These are phyloP conservation scores for Ganoderma lingzhi DNA, from an alignment of 1,284 basidiomycete genomes.

Conservation along the genomic window DNA sequence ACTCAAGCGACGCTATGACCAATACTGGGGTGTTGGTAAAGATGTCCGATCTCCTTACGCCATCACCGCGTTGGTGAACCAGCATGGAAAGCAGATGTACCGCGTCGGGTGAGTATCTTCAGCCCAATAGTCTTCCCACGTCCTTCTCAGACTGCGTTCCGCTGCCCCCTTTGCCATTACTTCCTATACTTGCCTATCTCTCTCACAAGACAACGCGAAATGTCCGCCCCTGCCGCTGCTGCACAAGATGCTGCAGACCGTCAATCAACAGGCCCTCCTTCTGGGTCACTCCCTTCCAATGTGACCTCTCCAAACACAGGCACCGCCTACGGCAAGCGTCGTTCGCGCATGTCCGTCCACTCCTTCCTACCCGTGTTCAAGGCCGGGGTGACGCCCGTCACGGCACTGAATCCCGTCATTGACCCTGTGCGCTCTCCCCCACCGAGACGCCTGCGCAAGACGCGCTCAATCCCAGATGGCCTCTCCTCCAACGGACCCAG, in stretches of 20 bases:
- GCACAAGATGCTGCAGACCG: constrained; percentile 40
- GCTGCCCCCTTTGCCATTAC: not conserved
- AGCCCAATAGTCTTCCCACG: not conserved
- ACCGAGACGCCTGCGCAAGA: constrained; percentile 66
- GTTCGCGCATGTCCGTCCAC: constrained; percentile 74
- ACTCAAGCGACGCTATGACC: constrained; percentile 77
- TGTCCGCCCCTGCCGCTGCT: constrained; percentile 55
- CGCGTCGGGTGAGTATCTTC: constrained; percentile 68
- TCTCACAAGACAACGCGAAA: constrained; percentile 56
- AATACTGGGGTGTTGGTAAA: constrained; percentile 67
- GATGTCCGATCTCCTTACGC: constrained; percentile 77
- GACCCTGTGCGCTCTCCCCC: constrained; percentile 42
- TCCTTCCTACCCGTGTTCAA: constrained; percentile 66
- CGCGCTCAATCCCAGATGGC: constrained; percentile 71
- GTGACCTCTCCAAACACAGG: constrained; percentile 29
- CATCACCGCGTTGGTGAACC: constrained; percentile 80
- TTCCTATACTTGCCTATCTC: constrained; percentile 1
- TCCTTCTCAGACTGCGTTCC: not conserved
- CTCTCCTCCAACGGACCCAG: constrained; percentile 13
- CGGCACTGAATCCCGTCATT: constrained; percentile 32
- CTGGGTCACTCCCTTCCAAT: constrained; percentile 19
- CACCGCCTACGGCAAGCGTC: constrained; percentile 47
- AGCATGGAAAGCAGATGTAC: constrained; percentile 78
- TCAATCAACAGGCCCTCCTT: constrained; percentile 24
- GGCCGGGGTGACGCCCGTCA: constrained; percentile 42